Evolutionary conservation across 164 flowering plant species (phyloP).

Genomic region (Cinnamomum chago): DNA sequence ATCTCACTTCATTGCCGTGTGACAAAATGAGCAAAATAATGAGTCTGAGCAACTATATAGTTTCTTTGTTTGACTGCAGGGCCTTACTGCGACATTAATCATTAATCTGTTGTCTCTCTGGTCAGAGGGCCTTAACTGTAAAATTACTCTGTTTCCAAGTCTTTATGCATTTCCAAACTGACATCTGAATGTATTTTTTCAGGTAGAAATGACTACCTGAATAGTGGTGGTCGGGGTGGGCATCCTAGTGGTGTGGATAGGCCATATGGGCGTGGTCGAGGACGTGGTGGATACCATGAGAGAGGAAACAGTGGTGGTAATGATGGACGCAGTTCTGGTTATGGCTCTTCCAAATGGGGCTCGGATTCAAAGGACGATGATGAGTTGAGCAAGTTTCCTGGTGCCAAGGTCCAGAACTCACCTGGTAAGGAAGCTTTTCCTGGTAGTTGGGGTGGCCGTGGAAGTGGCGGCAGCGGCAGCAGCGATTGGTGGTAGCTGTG

Average conservation of each 20-base stretch:
- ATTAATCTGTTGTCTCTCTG: no score
- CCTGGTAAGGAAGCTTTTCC: slow-evolving; percentile 70
- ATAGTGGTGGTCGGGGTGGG: slow-evolving; percentile 44
- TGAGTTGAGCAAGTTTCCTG: slow-evolving; percentile 53
- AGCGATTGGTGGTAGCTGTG: neutral
- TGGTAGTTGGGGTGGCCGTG: slow-evolving; percentile 22
- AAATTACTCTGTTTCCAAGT: no score
- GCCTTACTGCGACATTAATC: no score
- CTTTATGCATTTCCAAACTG: neutral
- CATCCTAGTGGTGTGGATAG: slow-evolving; percentile 62
- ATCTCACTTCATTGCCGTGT: no score
- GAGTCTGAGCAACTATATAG: no score
- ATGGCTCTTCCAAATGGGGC: slow-evolving; percentile 52
- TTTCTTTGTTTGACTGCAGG: no score
- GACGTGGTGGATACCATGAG: slow-evolving; percentile 32
- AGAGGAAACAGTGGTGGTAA: slow-evolving; percentile 29
- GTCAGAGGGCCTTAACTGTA: no score
- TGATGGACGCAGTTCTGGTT: slow-evolving; percentile 43
- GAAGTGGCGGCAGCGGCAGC: neutral
- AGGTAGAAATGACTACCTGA: slow-evolving; percentile 56
- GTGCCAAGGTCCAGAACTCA: slow-evolving; percentile 50
- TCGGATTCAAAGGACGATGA: slow-evolving; percentile 40
- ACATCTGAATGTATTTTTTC: neutral
- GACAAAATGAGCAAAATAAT: no score
- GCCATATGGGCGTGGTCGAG: slow-evolving; percentile 64